Conservation (phyloP, 2,329 filamentous ascomycete genomes). For the Claviceps lovelessii region DNA sequence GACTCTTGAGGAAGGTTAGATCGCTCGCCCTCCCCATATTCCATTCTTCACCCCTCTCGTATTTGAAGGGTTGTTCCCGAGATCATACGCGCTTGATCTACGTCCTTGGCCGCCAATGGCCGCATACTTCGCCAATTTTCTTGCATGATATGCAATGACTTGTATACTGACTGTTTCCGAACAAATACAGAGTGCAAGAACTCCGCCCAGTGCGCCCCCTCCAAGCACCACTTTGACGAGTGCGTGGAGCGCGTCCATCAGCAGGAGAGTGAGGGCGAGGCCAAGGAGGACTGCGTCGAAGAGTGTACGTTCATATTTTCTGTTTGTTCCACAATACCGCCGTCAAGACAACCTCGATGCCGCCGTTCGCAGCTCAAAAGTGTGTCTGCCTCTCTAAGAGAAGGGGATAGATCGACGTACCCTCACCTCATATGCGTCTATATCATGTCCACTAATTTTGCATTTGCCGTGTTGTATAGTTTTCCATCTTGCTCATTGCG, state of each 20-base stretch:
- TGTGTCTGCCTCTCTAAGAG: background rate
- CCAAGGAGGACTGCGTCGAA: conserved; percentile 93
- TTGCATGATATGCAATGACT: background rate
- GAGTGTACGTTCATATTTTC: conserved; percentile 63
- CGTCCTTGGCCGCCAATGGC: background rate
- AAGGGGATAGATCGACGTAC: background rate
- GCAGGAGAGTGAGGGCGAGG: conserved; percentile 51
- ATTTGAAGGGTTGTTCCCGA: background rate
- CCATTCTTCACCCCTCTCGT: no score
- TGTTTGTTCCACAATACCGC: background rate
- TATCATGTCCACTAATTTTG: background rate
- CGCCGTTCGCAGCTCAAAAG: background rate
- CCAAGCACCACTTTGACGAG: conserved; percentile 97
- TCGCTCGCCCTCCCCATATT: background rate
- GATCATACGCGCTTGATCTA: background rate
- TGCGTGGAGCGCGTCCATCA: conserved; percentile 78
- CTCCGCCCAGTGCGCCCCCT: conserved; percentile 67
- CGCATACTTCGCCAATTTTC: background rate
- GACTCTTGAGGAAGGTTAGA: conserved; percentile 77
- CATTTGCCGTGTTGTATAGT: conserved; percentile 38
- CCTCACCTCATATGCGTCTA: background rate
- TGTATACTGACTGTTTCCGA: conserved; percentile 9
- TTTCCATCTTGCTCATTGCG: conserved; percentile 97
- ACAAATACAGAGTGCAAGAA: conserved; percentile 64
- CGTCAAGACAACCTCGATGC: background rate